These are phyloP conservation scores for Croton setiger DNA, from an alignment of 441 rosid genomes.

Conservation along the genomic window DNA sequence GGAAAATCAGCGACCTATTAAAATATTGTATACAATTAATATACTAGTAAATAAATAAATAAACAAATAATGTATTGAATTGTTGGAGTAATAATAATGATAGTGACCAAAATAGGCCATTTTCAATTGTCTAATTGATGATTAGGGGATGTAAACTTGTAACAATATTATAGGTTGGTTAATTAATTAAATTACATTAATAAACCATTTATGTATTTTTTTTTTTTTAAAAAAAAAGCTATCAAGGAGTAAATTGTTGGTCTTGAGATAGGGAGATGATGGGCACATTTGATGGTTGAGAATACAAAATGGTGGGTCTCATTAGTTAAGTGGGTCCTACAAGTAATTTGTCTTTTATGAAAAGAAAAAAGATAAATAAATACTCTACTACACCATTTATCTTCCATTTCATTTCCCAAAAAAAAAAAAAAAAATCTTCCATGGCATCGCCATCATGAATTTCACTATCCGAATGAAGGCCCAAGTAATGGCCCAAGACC, in stretches of 20 bases:
- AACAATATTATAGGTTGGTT: neutral
- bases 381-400: too few species aligned
- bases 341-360: slow-evolving; percentile 16
- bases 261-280: slow-evolving; percentile 6
- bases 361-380: neutral
- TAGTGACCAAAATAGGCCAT: slow-evolving; percentile 10
- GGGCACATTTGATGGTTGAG: slow-evolving; percentile 40
- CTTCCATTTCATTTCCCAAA: too few species aligned
- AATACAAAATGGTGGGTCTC: slow-evolving; percentile 18
- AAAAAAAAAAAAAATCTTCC: slow-evolving; percentile 13
- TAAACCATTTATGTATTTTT: slow-evolving; percentile 16
- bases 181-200: slow-evolving; percentile 6
- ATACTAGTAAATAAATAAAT: neutral
- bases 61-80: neutral
- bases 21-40: neutral
- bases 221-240: neutral
- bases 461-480: slow-evolving; percentile 4
- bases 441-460: slow-evolving; percentile 20
- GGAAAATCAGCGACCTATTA: neutral
- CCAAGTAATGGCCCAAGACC: too few species aligned
- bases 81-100: slow-evolving; percentile 5
- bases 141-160: neutral
- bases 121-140: slow-evolving; percentile 17
- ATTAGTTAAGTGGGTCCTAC: slow-evolving; percentile 6
- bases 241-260: neutral